These are phyloP conservation scores for Diplodia mutila DNA, from an alignment of 2,329 filamentous ascomycete species.

Conservation along the genomic window DNA sequence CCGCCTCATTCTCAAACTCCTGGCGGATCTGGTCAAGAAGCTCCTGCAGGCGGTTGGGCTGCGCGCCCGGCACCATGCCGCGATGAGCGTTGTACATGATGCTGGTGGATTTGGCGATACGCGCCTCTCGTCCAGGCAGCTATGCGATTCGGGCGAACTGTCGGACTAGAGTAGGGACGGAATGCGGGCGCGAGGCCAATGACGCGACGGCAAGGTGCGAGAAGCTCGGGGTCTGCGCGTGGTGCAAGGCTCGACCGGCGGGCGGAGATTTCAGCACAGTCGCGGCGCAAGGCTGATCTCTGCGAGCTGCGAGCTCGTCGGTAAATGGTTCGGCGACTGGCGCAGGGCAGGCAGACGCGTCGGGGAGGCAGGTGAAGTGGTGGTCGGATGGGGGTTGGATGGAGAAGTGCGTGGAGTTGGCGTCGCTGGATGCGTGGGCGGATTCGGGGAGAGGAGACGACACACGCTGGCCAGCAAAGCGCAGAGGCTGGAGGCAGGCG, in stretches of 20 bases:
- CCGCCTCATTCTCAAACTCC: conserved; percentile 86
- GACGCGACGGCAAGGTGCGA: conserved; percentile 11
- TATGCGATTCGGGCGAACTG: background rate
- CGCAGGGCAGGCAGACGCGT: background rate
- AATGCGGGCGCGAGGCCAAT: conserved; percentile 5
- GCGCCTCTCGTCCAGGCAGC: conserved; percentile 3
- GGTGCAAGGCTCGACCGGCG: conserved; percentile 6
- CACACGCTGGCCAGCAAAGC: conserved; percentile 22
- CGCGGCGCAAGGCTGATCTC: conserved; percentile 18
- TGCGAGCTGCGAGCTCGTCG: conserved; percentile 11
- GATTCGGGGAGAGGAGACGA: conserved; percentile 20
- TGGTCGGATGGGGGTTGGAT: conserved; percentile 3
- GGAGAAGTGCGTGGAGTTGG: conserved; percentile 20
- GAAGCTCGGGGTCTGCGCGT: conserved; percentile 2
- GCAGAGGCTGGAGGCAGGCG: conserved; percentile 19
- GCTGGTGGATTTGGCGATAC: conserved; percentile 17
- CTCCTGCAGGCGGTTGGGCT: conserved; percentile 79
- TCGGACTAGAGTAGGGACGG: background rate
- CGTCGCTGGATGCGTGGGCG: conserved; percentile 4
- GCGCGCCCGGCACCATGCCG: conserved; percentile 72
- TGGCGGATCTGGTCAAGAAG: conserved; percentile 86
- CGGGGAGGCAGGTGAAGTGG: conserved; percentile 11
- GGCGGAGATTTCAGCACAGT: conserved; percentile 20
- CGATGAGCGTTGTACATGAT: conserved; percentile 87
- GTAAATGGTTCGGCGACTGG: conserved; percentile 8